These are phyloP conservation scores for Termitomyces sp. DNA, from an alignment of 768 basidiomycete genomes.

Conservation along the genomic window DNA sequence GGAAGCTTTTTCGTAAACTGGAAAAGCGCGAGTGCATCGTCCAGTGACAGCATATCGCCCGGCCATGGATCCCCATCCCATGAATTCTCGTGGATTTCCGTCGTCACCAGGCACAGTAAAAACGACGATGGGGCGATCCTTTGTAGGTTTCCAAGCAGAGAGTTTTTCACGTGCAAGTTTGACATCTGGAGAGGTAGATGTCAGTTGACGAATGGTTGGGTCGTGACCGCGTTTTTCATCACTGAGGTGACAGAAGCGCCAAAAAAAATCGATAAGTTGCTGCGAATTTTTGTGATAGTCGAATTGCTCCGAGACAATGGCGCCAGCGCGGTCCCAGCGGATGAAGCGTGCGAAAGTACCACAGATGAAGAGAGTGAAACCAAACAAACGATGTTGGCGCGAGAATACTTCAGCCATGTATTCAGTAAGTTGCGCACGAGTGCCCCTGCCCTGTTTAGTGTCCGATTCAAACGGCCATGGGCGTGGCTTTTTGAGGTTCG, in stretches of 20 bases:
- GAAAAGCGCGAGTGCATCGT: conserved; percentile 19
- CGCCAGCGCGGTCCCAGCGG: conserved; percentile 5
- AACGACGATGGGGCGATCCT: conserved; percentile 5
- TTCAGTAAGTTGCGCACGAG: not conserved
- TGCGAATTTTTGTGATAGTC: not conserved
- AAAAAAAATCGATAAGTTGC: no score
- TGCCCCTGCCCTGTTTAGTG: no score
- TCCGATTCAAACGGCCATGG: no score
- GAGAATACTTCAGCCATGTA: no score
- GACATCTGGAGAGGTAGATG: conserved; percentile 8
- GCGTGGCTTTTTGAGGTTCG: no score
- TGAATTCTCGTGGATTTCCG: conserved; percentile 4
- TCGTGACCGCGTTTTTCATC: conserved; percentile 26
- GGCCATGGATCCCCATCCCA: conserved; percentile 19
- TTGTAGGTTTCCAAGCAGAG: not conserved
- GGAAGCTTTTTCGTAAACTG: conserved; percentile 14
- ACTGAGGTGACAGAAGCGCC: no score
- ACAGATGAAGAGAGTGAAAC: conserved; percentile 1
- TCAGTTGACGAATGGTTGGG: conserved; percentile 16
- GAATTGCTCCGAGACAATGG: conserved; percentile 1
- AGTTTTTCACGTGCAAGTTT: not conserved
- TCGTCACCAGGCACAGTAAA: conserved; percentile 8
- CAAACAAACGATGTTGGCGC: not conserved
- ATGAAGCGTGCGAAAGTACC: not conserved
- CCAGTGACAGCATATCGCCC: conserved; percentile 14